Conservation (phyloP, 164 flowering plant species). For the Taxillus chinensis region DNA sequence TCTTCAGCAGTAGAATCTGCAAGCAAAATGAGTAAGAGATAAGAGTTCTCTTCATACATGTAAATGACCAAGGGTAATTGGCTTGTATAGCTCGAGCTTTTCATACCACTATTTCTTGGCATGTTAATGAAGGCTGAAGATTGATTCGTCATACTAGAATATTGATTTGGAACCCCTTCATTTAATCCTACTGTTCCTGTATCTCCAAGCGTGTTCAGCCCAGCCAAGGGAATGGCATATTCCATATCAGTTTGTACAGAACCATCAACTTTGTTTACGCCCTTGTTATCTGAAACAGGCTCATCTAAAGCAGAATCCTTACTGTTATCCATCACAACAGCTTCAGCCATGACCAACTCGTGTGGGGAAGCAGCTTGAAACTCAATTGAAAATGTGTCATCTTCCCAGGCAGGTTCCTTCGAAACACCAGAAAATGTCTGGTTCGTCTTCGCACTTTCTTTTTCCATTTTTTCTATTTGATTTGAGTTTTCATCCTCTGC, state of each 20-base stretch:
- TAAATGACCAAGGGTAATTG: background rate
- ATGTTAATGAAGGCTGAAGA: background rate
- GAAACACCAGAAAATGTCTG: background rate
- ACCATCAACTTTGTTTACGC: background rate
- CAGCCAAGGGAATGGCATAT: background rate
- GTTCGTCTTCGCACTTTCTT: background rate
- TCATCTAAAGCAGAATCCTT: slow-evolving; percentile 3
- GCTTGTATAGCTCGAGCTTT: background rate
- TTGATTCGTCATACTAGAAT: background rate
- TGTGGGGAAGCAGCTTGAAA: background rate
- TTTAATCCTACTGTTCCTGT: background rate
- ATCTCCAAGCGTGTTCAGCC: background rate
- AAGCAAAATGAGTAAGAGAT: background rate
- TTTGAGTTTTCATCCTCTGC: background rate
- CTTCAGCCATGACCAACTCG: background rate
- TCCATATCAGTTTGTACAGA: background rate
- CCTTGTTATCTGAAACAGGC: background rate
- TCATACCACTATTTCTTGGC: background rate
- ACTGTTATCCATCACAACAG: background rate
- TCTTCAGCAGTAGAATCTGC: slow-evolving; percentile 2
- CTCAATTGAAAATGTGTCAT: background rate
- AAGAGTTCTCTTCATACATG: background rate
- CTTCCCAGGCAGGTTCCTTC: slow-evolving; percentile 3
- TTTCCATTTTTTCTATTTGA: background rate
- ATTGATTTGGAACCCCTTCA: background rate